Evolutionary conservation across 768 basidiomycete genomes (phyloP), one percentile per base, ranked within the genome.

Genomic region (Leccinum subtestaceum): DNA sequence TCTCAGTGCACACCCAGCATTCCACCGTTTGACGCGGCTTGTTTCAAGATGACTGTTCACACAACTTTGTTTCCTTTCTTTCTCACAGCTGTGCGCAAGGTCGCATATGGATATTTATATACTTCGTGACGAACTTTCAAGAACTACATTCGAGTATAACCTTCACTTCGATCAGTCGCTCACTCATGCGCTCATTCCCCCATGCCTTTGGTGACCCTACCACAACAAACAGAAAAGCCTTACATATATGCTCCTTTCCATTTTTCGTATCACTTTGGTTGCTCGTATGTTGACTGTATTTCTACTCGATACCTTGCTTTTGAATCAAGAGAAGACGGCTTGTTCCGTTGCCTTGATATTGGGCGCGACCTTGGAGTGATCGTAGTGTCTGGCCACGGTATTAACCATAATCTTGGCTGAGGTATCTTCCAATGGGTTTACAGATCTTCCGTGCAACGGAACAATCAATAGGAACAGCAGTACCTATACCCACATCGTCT

Each of bases 1-100:
- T 69, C 34, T 55, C 58, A 2, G 57, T 67, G 40, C 65, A 69
- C 45, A 61, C 67, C 29, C 56, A 56, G 6, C 21, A 48, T 31
- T 47, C 36, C 36, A 40, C 21, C 2, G 21, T 50, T 55, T 68
- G 56, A 67, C 19, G 43, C 43, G 19, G 43, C 19, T 50, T 19
- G 13, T 48, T 52, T 52, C n/a, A 43, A 43, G 48, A 31, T 43
- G 23, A 7, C 15, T 19, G 1, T 58, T 55, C 10, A 4, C 46
- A 10, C 36, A 9, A 5, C 12, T 23, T 29, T 12, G 10, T 19
- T 21, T 19, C 5, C 19, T 45, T 45, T 45, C 7, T 29, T 27
- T 4, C 4, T 10, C 5, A 55, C 27, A 7, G 13, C 49, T 55
- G 52, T 60, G 67, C 46, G 59, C 66, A 12, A 60, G 58, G 53